Evolutionary conservation across 345 rosid species (phyloP).

Genomic region (Erysimum cheiranthoides): DNA sequence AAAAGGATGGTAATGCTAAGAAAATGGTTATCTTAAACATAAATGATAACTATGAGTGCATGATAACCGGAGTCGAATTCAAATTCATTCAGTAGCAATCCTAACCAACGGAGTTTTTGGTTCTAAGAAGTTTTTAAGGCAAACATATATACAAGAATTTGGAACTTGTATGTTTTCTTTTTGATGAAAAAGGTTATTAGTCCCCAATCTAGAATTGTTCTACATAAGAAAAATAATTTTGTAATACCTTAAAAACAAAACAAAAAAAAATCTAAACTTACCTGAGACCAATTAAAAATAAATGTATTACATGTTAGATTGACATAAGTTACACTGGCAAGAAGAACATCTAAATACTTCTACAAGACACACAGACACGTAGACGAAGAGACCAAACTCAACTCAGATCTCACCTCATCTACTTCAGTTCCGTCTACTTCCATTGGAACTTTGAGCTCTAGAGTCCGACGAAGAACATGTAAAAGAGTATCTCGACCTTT

Average conservation of each 20-base stretch:
- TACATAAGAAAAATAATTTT: conserved; percentile 6
- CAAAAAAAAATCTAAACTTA: conserved; percentile 11
- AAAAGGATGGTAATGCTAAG: neutral
- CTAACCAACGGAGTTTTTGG: too few relatives aligned
- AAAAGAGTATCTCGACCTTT: conserved; percentile 73
- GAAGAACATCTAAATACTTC: conserved; percentile 30
- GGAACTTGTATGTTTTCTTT: neutral
- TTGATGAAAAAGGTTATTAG: conserved; percentile 2
- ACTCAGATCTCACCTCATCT: conserved; percentile 16
- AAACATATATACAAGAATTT: too few relatives aligned
- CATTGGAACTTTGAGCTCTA: conserved; percentile 70
- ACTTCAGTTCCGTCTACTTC: conserved; percentile 51
- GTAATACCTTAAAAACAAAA: neutral
- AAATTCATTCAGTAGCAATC: neutral
- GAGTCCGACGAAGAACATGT: conserved; percentile 80
- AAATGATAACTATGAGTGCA: neutral
- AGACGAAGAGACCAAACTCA: conserved; percentile 35
- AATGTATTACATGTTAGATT: conserved; percentile 33
- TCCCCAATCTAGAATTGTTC: conserved; percentile 21
- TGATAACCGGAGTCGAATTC: neutral
- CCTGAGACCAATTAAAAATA: conserved; percentile 21
- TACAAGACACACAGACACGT: conserved; percentile 20
- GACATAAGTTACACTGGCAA: conserved; percentile 24
- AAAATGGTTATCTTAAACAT: neutral
- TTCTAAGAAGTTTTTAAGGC: too few relatives aligned